phyloP scores from a whole-genome alignment of 805 yeast genomes.

The Suhomyces faveliae region DNA sequence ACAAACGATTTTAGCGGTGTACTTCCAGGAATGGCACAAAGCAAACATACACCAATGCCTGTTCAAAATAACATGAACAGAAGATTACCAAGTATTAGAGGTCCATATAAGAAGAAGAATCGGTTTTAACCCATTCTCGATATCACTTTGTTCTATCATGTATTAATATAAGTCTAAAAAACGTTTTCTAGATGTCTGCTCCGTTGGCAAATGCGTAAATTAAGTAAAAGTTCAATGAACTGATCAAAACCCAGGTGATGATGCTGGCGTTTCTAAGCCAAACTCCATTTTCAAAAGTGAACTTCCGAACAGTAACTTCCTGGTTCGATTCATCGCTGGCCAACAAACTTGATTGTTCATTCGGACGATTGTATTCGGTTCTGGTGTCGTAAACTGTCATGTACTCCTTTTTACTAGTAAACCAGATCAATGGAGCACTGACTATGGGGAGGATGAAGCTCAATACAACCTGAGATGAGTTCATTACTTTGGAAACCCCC shows the following conservation, averaged over 20 bases:
- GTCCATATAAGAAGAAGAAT: slow-evolving; percentile 38
- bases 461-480: slow-evolving; percentile 44
- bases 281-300: slow-evolving; percentile 40
- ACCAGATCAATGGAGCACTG: slow-evolving; percentile 46
- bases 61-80: slow-evolving; percentile 3
- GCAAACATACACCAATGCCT: slow-evolving; percentile 7
- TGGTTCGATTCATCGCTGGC: slow-evolving; percentile 9
- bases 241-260: slow-evolving; percentile 41
- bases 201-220: slow-evolving; percentile 42
- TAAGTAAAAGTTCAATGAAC: slow-evolving; percentile 40
- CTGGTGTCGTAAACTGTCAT: slow-evolving; percentile 37
- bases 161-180: slow-evolving; percentile 1
- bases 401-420: slow-evolving; percentile 38
- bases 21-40: slow-evolving; percentile 59
- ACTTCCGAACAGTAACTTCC: slow-evolving; percentile 15
- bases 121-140: slow-evolving; percentile 6
- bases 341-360: slow-evolving; percentile 15
- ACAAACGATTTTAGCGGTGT: slow-evolving; percentile 75
- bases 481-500: slow-evolving; percentile 45
- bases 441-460: slow-evolving; percentile 45
- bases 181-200: slow-evolving; percentile 30
- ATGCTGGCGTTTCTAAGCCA: slow-evolving; percentile 32
- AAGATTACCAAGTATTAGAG: slow-evolving; percentile 39
- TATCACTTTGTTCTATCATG: slow-evolving; percentile 2
- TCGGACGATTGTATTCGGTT: not conserved